These are phyloP conservation scores for Cystoderma amianthinum DNA, from an alignment of 768 basidiomycete species.

Conservation along the genomic window DNA sequence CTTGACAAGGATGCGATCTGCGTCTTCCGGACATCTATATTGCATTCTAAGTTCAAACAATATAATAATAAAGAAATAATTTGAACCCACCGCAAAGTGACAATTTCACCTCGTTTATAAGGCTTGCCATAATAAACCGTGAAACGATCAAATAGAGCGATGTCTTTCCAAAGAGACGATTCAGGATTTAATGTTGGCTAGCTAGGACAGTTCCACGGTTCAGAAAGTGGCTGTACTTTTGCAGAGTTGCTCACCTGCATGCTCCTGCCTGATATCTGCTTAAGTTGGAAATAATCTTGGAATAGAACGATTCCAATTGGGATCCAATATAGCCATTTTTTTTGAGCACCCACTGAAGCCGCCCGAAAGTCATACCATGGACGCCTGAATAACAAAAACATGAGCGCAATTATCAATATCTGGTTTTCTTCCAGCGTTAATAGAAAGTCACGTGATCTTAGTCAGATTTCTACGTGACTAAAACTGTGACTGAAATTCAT, in stretches of 20 bases:
- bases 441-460: background rate
- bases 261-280: slow-evolving; percentile 53
- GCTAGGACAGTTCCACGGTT: slow-evolving; percentile 11
- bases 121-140: slow-evolving; percentile 25
- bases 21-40: slow-evolving; percentile 53
- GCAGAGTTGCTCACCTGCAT: slow-evolving; percentile 73
- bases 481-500: background rate
- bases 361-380: slow-evolving; percentile 2
- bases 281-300: slow-evolving; percentile 44
- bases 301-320: slow-evolving; percentile 44
- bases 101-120: slow-evolving; percentile 53
- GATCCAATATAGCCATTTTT: slow-evolving; percentile 37
- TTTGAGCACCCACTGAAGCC: slow-evolving; percentile 1
- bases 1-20: slow-evolving; percentile 51
- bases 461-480: background rate
- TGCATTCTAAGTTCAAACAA: background rate
- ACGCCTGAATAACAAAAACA: slow-evolving; percentile 4
- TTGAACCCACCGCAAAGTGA: slow-evolving; percentile 46
- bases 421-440: no score
- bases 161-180: slow-evolving; percentile 51
- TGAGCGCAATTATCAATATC: no score
- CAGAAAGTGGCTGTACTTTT: no score
- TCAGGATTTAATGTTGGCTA: slow-evolving; percentile 74
- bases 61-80: background rate
- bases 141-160: slow-evolving; percentile 56